Base-by-base conservation (phyloP, 2,329 filamentous ascomycete species). In the Nothophaeocryptopus gaeumannii region DNA sequence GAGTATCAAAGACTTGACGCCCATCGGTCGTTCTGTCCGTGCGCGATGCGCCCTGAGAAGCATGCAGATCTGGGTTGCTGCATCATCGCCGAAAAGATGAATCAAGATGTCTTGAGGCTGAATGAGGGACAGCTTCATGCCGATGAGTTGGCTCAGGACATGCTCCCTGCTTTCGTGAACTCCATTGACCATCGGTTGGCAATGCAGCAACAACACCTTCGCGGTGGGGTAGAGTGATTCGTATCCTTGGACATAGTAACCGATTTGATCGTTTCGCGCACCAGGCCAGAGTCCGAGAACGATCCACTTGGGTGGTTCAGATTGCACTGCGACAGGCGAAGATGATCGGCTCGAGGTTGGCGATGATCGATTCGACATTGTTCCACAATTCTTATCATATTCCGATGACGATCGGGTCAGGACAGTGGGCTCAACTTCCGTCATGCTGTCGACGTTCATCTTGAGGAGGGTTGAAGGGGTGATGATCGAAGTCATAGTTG, bases 231-330 rank as follows among this genome's bases (percentile, higher is more conserved):
- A 65, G 13, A 65, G 56, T 9, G 57, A 45, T 14, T 47, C 45
- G 40, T 64, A 64, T 20, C 62, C 60, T 35, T 53, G 48, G 8
- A 58, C 50, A 47, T 65, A 64, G 49, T 59, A 61, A 26, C 50
- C 45, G 39, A 63, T 56, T 20, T 63, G 62, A 15, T 61, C 55
- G 3, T 40, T 20, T 15, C 52, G 57, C 32, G 62, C 61, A 33
- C 56, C 51, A 20, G 62, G 62, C 62, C 61, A 65, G 11, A 63
- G 54, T 13, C 56, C 57, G 7, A 65, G 54, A 7, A 65, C 37
- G 14, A 63, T 49, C 10, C 57, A 56, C n/a, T 57, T 53, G 7
- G 61, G 61, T 20, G 59, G 51, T 12, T 26, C 20, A 4, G 20
- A 26, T 26, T 26, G 20, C 20, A 26, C 20, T 26, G 20, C 35